Evolutionary conservation across 305 asterid genomes (phyloP), one percentile per base, ranked within the genome.

Genomic region (Lippia alba): DNA sequence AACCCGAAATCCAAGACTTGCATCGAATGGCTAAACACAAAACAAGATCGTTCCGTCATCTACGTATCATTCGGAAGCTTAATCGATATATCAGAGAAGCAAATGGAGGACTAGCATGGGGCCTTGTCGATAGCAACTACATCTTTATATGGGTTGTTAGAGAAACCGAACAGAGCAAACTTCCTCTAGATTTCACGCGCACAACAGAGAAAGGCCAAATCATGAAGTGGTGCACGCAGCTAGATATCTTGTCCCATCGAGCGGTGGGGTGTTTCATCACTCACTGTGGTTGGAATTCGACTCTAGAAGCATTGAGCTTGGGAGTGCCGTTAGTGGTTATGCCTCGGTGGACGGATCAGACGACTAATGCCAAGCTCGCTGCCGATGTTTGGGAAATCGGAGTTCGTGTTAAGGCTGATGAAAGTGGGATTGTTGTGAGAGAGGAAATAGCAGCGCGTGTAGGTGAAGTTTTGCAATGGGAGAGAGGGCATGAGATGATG

Each of bases 221-320:
- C 6, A 75, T 82, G 34, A 79, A 64, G 33, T 82, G 86, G 86
- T 70, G 82, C 56, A 49, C 66, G 7, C 84, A 82, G 17, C 70
- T 79, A 12, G 66, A 76, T 39, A 77, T 73, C 2, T 40, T 83
- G 33, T 78, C 81, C 4, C 82, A 80, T 39, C 46, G 46, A 4
- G 77, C 83, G 10, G 50, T 83, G 24, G 83, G 81, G 55, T 77
- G 84, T n/a, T 83, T 83, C 51, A 4, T 77, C 12, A 71, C 77
- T 0, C 88, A 83, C 56, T 45, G 85, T 24, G 84, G 87, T 11
- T 82, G 84, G 87, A 83, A 83, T 58, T 83, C 83, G 32, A 77
- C 87, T 2, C 12, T 79, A 3, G 84, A 82, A 30, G 80, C 81
- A 8, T n/a, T 82, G 61, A 56, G 70, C 6, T 45, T 69, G n/a